phyloP scores from a whole-genome alignment of 352 stramenopile genomes.

The Globisporangium canariense region DNA sequence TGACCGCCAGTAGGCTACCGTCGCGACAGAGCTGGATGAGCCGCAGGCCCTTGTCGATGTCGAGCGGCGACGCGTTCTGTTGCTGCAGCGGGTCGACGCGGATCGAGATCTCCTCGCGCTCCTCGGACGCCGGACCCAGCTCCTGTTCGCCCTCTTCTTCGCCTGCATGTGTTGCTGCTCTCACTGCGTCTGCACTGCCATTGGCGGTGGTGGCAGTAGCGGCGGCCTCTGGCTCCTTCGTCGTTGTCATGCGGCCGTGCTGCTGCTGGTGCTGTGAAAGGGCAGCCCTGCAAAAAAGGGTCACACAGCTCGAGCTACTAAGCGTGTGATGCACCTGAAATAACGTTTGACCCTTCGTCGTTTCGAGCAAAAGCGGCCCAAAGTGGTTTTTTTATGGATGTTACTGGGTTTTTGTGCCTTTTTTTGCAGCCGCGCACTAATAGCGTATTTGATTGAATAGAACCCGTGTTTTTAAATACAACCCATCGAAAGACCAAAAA shows the following conservation, averaged over 20 bases:
- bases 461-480: too few species aligned
- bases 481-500: too few species aligned
- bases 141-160: constrained; percentile 15
- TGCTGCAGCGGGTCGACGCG: constrained; percentile 56
- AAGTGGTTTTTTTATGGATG: too few species aligned
- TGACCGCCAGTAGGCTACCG: constrained; percentile 34
- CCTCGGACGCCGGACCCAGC: constrained; percentile 19
- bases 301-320: too few species aligned
- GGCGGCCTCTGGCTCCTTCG: constrained; percentile 7
- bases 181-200: neutral
- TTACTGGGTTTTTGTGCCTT: too few species aligned
- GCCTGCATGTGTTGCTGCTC: neutral
- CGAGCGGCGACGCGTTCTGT: constrained; percentile 41
- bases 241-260: neutral
- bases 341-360: too few species aligned
- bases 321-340: too few species aligned
- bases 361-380: too few species aligned
- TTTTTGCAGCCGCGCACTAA: too few species aligned
- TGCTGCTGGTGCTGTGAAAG: too few species aligned
- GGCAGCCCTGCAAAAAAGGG: too few species aligned
- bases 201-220: neutral
- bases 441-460: too few species aligned
- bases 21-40: constrained; percentile 67
- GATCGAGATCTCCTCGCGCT: constrained; percentile 46
- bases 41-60: constrained; percentile 50